phyloP scores from a whole-genome alignment of 2,329 filamentous ascomycete species.

The Epichloe amarillans region DNA sequence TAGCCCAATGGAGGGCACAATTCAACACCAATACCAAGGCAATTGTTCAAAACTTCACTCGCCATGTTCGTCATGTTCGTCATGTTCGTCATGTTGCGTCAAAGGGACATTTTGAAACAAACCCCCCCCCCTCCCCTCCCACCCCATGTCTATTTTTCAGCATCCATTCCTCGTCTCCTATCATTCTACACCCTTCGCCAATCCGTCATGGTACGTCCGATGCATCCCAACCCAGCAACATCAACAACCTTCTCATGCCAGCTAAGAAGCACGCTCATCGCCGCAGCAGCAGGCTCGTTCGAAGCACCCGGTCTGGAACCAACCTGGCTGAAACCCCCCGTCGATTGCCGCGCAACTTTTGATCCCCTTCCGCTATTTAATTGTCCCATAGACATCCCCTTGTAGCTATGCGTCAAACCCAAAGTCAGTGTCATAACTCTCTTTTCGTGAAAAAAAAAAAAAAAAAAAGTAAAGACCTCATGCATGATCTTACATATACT shows the following conservation, averaged over 20 bases:
- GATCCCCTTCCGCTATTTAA: conserved; percentile 17
- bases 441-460: neutral
- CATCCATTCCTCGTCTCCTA: neutral
- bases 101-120: neutral
- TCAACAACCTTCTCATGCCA: conserved; percentile 99
- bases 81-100: neutral
- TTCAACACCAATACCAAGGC: neutral
- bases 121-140: too few relatives aligned
- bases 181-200: conserved; percentile 54
- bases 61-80: too few relatives aligned
- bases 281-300: conserved; percentile 62
- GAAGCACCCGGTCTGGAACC: conserved; percentile 36
- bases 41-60: neutral
- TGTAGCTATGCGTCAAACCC: conserved; percentile 47
- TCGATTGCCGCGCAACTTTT: conserved; percentile 57
- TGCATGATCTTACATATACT: conserved; percentile 61
- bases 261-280: conserved; percentile 92
- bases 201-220: conserved; percentile 92
- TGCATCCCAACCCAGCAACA: conserved; percentile 78
- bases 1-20: neutral
- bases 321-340: conserved; percentile 70
- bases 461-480: neutral
- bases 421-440: neutral
- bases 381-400: conserved; percentile 59
- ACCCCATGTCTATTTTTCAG: neutral